A percentile compares a stretch with the other conserved stretches of the same genome.
Evolutionary conservation across 306 rosid species (phyloP).

Genomic region (Inga laurina): DNA sequence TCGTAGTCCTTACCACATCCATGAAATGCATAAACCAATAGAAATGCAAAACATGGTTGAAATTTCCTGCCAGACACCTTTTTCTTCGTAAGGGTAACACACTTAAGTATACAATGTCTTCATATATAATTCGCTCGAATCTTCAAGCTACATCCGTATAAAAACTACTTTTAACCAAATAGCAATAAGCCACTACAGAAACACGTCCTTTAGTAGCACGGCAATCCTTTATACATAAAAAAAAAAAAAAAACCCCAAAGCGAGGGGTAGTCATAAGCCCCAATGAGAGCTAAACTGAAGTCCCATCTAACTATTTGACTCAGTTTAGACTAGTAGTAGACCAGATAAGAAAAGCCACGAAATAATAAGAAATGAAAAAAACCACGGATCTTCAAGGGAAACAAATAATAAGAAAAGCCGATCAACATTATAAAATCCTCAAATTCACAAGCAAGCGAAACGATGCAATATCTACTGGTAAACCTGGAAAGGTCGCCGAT

Average conservation of each 20-base stretch:
- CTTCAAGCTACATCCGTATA: background rate
- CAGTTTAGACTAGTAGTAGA: no score
- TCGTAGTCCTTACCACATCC: background rate
- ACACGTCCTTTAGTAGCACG: background rate
- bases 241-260: background rate
- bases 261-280: background rate
- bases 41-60: background rate
- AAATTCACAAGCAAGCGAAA: background rate
- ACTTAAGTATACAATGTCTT: background rate
- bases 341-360: no score
- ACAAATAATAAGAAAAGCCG: background rate
- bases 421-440: background rate
- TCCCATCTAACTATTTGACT: background rate
- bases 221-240: background rate
- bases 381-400: background rate
- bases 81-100: background rate
- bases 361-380: background rate
- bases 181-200: background rate
- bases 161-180: background rate
- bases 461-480: background rate
- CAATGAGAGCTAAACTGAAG: background rate
- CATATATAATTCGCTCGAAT: background rate
- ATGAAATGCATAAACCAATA: background rate
- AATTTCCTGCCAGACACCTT: background rate
- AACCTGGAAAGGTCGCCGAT: constrained; percentile 47